A percentile compares a stretch with the other conserved stretches of the same genome.
phyloP scores from a whole-genome alignment of 768 basidiomycete genomes.

The Pisolithus albus region DNA sequence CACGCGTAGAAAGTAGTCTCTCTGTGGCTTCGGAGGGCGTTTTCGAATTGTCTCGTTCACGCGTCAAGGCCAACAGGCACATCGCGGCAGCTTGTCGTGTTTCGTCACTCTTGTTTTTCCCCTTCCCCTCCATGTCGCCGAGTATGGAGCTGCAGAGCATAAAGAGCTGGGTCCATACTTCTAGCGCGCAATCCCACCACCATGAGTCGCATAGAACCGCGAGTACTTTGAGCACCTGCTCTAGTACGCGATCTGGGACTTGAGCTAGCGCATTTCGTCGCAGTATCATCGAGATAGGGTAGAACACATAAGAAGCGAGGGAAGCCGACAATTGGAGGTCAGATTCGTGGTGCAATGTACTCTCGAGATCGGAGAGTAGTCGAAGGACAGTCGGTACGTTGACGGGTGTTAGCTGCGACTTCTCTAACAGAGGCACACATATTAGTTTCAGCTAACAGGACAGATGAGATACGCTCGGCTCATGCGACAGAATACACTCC shows the following conservation, averaged over 20 bases:
- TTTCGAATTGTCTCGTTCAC: slow-evolving; percentile 39
- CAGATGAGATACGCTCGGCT: slow-evolving; percentile 1
- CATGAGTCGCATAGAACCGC: slow-evolving; percentile 57
- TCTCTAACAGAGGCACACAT: slow-evolving; percentile 76
- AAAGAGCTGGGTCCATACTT: slow-evolving; percentile 81
- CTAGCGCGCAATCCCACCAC: slow-evolving; percentile 78
- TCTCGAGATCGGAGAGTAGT: slow-evolving; percentile 50
- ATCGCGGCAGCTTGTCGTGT: slow-evolving; percentile 67
- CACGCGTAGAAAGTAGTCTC: slow-evolving; percentile 15
- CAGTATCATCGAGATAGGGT: slow-evolving; percentile 80
- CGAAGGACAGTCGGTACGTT: slow-evolving; percentile 41
- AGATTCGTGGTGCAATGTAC: slow-evolving; percentile 39
- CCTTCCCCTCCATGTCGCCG: slow-evolving; percentile 58
- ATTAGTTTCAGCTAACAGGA: slow-evolving; percentile 48
- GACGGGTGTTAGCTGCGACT: slow-evolving; percentile 54
- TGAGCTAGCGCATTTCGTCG: slow-evolving; percentile 61
- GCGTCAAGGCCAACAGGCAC: slow-evolving; percentile 62
- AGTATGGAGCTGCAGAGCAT: slow-evolving; percentile 63
- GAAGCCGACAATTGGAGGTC: slow-evolving; percentile 42
- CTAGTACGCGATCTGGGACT: slow-evolving; percentile 76
- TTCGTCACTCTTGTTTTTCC: slow-evolving; percentile 75
- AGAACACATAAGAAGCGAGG: slow-evolving; percentile 78
- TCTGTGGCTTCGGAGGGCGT: slow-evolving; percentile 26
- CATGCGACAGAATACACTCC: not conserved
- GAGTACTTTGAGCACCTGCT: slow-evolving; percentile 60